Conservation (phyloP, 2,329 filamentous ascomycete species). For the Harringtonia lauricola region DNA sequence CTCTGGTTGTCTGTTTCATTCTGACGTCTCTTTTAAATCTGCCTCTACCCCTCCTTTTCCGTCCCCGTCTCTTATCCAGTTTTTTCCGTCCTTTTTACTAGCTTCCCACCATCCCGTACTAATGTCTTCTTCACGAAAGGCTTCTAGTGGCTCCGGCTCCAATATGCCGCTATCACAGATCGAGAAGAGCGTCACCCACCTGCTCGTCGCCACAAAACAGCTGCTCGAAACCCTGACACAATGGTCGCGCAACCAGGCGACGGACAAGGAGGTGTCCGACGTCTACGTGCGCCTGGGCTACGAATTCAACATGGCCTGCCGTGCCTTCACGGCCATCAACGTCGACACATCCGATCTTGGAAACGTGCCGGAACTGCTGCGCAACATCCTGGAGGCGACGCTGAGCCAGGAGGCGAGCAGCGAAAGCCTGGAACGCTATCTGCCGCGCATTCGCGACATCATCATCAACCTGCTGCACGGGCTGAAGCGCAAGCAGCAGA, state of each 20-base stretch:
- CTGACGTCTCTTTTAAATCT: too few relatives aligned
- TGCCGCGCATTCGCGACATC: slow-evolving; percentile 92
- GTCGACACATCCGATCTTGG: slow-evolving; percentile 91
- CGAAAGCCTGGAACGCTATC: slow-evolving; percentile 84
- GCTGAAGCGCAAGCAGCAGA: slow-evolving; percentile 92
- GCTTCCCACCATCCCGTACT: background rate
- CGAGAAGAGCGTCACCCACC: slow-evolving; percentile 96
- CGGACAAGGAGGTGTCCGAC: slow-evolving; percentile 91
- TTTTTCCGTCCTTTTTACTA: slow-evolving; percentile 3
- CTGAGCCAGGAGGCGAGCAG: slow-evolving; percentile 93
- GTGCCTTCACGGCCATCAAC: slow-evolving; percentile 92
- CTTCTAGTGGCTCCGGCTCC: slow-evolving; percentile 36
- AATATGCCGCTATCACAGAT: slow-evolving; percentile 77
- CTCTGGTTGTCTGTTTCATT: too few relatives aligned
- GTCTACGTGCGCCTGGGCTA: slow-evolving; percentile 96
- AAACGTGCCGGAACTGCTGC: slow-evolving; percentile 84
- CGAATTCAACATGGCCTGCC: slow-evolving; percentile 98
- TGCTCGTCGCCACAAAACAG: slow-evolving; percentile 95
- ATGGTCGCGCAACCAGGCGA: slow-evolving; percentile 89
- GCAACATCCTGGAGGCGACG: slow-evolving; percentile 87
- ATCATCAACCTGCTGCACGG: slow-evolving; percentile 97
- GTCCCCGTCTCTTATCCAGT: too few relatives aligned
- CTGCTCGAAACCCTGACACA: slow-evolving; percentile 93
- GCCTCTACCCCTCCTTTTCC: too few relatives aligned
- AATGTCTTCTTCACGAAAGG: slow-evolving; percentile 4